phyloP scores from a whole-genome alignment of 345 rosid species.

The Sonneratia alba region DNA sequence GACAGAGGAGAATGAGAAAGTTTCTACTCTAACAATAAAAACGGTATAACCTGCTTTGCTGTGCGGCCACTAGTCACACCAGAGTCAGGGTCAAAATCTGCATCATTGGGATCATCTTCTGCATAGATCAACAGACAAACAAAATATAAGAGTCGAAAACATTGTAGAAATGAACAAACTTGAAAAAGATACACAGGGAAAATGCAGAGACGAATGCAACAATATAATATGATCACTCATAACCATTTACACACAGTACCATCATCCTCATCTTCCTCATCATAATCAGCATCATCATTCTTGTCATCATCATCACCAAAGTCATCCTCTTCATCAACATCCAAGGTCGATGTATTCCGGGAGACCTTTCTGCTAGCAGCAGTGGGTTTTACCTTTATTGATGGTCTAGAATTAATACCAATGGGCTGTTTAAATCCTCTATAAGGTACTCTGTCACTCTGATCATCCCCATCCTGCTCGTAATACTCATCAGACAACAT shows the following conservation, averaged over 20 bases:
- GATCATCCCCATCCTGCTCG: constrained; percentile 98
- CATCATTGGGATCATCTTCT: constrained; percentile 99
- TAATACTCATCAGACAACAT: constrained; percentile 99
- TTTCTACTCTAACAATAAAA: neutral
- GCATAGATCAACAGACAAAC: constrained; percentile 24
- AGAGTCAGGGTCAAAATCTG: constrained; percentile 84
- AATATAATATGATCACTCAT: neutral
- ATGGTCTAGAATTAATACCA: constrained; percentile 44
- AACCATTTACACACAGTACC: constrained; percentile 23
- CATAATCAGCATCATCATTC: constrained; percentile 66
- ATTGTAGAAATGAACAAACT: neutral
- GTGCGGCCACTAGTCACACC: constrained; percentile 29
- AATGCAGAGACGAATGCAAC: neutral
- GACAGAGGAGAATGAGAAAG: neutral
- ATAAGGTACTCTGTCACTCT: constrained; percentile 59
- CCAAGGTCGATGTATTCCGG: constrained; percentile 46
- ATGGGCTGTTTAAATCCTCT: constrained; percentile 42
- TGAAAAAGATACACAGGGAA: neutral
- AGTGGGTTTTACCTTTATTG: constrained; percentile 31
- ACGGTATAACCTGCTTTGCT: constrained; percentile 43
- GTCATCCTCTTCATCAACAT: constrained; percentile 25
- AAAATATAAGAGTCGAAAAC: constrained; percentile 4
- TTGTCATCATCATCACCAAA: constrained; percentile 16
- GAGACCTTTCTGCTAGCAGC: constrained; percentile 28
- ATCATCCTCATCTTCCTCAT: constrained; percentile 78